Base-by-base conservation (phyloP, 345 rosid genomes). In the Erucastrum elatum region DNA sequence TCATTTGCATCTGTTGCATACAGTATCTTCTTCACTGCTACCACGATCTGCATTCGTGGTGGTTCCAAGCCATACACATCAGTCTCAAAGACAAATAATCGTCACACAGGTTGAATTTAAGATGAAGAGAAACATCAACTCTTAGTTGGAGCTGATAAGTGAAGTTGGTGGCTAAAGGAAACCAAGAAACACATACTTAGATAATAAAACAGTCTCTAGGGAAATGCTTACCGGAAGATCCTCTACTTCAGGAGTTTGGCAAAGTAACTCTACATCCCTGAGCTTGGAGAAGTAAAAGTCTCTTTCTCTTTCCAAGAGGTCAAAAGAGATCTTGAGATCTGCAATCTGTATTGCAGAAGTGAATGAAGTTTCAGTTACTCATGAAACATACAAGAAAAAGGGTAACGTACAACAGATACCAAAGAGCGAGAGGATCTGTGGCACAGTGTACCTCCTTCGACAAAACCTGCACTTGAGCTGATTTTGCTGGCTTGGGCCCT, bases 201-300 rank as follows among this genome's bases (percentile, higher is more conserved):
- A 9, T 37, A 37, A 34, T 1, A 76, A 60, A 51, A 59, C 44
- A 67, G 7, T 7, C 69, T n/a, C 9, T 63, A 70, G 5, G 8
- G 65, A 21, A 71, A 39, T 0, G 27, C 64, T 90, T 86, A 77
- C 98, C 9, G 96, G 93, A 56, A 88, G 15, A 68, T 83, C 77
- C 72, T 90, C 97, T 46, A 88, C 30, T 31, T 84, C 89, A 8
- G 95, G 90, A 76, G 86, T 75, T 85, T 91, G 98, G 80, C 98
- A 92, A 37, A 91, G 91, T 71, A 90, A 78, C 80, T 92, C 96
- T 34, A 94, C 85, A 76, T 91, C 96, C 59, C 98, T 85, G 64
- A 92, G 75, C 82, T 95, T 95, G 6, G 92, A 86, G 80, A 89
- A 85, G 93, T 95, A 95, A 80, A 95, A 95, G 74, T 95, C 96